Conservation (phyloP, 225 moss, liverwort and hornwort species). For the Polytrichum commune region DNA sequence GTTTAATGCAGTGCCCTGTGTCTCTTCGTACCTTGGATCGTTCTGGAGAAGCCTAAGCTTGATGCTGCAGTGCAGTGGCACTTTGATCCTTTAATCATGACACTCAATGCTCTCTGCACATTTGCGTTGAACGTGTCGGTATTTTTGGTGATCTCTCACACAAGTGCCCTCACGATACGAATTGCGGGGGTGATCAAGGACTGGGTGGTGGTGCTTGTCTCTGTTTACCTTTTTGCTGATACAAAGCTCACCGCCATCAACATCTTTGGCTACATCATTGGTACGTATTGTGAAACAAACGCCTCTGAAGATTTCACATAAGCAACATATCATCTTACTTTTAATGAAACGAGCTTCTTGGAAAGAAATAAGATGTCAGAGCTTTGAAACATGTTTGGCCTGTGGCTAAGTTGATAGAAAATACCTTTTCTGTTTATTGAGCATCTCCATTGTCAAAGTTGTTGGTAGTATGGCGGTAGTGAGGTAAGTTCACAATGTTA, state of each 20-base stretch:
- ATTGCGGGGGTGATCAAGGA: conserved; percentile 69
- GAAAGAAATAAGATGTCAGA: not conserved
- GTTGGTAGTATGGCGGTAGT: not conserved
- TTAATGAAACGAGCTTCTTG: no score
- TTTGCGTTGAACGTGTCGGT: conserved; percentile 63
- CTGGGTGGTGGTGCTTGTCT: conserved; percentile 60
- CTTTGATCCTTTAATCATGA: conserved; percentile 58
- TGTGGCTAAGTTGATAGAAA: not conserved
- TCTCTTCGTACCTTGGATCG: conserved; percentile 62
- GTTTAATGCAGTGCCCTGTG: conserved; percentile 48
- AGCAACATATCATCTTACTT: no score
- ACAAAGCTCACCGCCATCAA: conserved; percentile 58
- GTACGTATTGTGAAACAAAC: conserved; percentile 5
- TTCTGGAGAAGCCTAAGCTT: conserved; percentile 66
- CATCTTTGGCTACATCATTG: conserved; percentile 50
- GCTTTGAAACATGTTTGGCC: not conserved
- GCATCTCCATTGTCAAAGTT: not conserved
- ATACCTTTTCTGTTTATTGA: not conserved
- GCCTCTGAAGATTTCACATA: no score
- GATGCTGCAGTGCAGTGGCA: conserved; percentile 57
- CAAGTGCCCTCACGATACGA: conserved; percentile 65
- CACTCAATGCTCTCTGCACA: conserved; percentile 62
- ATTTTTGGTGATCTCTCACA: conserved; percentile 56
- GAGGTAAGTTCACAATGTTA: not conserved
- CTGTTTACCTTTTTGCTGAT: conserved; percentile 60